Evolutionary conservation across 2,329 filamentous ascomycete genomes (phyloP), one percentile per base, ranked within the genome.

Genomic region (Penicillium sp.): DNA sequence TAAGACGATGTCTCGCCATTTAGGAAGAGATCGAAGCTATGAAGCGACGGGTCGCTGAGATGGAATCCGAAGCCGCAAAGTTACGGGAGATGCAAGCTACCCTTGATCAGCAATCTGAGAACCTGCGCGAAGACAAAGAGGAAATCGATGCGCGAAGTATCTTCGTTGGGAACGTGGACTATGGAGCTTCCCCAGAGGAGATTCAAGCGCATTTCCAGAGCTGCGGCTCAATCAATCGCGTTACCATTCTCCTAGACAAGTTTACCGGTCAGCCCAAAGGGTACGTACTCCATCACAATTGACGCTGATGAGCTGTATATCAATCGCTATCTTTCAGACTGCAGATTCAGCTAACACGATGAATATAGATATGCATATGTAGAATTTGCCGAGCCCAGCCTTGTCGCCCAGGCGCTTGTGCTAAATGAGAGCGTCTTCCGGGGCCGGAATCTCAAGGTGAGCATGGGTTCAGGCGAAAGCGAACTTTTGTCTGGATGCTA

Each of bases 211-310:
- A 99, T 76, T 99, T 99, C 82, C 93, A 97, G 83, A 96, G 90
- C 83, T 96, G 93, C 73, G 95, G 95, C 64, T 92, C 91, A 69
- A 99, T 99, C 84, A 99, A 99, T 80, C 90, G 95, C 64, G 95
- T 99, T 63, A 99, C 95, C 1, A 99, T 99, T 69, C 83, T 99
- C 70, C 83, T 99, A 70, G 95, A 99, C 82, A 99, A 99, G 83
- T 98, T 97, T 75, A 97, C 93, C 11, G 95, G 95, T 67, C 93
- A 98, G 83, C 95, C 95, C n/a, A 99, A 99, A 84, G 95, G 95
- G 93, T 97, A 83, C 79, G 90, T 86, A 13, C 8, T 29, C 19
- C 44, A 30, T 35, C 49, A 30, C 41, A 8, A 23, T 13, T 9
- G 15, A 41, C 26, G 26, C 26, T 26, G 26, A 41, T 41, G 13